Percentiles rank a stretch among this genome's conserved stretches.
Evolutionary conservation across 2,329 filamentous ascomycete species (phyloP).

Genomic region (Fusarium sp.): DNA sequence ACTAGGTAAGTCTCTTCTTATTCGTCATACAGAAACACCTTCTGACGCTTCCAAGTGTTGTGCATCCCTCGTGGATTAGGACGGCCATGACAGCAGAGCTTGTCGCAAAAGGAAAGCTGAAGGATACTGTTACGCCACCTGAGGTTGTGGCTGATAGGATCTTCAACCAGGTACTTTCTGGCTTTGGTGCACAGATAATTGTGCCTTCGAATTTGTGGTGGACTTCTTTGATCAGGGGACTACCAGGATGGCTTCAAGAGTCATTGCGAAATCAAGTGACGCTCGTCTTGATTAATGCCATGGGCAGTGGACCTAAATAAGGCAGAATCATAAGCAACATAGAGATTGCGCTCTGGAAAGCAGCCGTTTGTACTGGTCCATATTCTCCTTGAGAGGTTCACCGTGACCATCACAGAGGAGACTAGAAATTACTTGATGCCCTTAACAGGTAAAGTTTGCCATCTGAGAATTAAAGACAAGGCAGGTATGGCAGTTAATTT

Average conservation of each 20-base stretch:
- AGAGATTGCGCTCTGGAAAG: not conserved
- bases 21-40: fast-evolving
- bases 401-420: no score
- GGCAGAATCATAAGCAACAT: not conserved
- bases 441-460: no score
- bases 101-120: conserved; percentile 33
- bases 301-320: not conserved
- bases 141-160: conserved; percentile 52
- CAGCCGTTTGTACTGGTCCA: no score
- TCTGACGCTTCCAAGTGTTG: conserved; percentile 43
- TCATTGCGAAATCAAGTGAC: conserved; percentile 1
- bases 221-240: conserved; percentile 6
- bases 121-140: conserved; percentile 6
- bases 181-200: conserved; percentile 53
- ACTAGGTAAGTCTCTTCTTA: conserved; percentile 53
- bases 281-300: not conserved
- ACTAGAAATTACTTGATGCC: no score
- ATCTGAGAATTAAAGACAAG: no score
- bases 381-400: no score
- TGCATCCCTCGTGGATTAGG: conserved; percentile 57
- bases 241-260: conserved; percentile 32
- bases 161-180: conserved; percentile 52
- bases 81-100: conserved; percentile 31
- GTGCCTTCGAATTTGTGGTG: conserved; percentile 43
- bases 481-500: no score